Base-by-base conservation (phyloP, 352 stramenopile genomes). In the Globisporangium mamillatum region DNA sequence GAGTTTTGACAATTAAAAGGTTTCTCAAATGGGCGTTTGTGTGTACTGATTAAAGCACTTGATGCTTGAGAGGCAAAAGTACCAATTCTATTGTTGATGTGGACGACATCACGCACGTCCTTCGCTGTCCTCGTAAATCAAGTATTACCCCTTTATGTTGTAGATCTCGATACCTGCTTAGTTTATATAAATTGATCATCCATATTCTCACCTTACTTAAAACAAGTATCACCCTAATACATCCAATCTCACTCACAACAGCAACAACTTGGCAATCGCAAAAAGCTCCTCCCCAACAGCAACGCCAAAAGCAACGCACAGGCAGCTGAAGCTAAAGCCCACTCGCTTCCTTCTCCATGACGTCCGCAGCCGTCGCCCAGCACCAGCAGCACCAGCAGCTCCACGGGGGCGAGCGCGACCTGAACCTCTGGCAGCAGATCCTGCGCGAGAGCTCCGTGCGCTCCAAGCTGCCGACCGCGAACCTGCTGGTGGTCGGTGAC, bases 361-460 rank as follows among this genome's bases (percentile, higher is more conserved):
- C 50, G 50, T 56, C 50, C 50, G 10, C 22, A 29, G 50, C 50
- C 50, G n/a, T 27, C 50, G n/a, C n/a, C n/a, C 50, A 56, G 12
- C 36, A 44, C n/a, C 50, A 56, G 12, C 36, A 44, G 12, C 10
- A 44, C 1, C 44, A 22, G 18, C 57, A 63, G 20, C 41, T 29
- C 4, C 36, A 50, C 44, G 5, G 20, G 14, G 24, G 27, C 1
- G 27, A 66, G 60, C 32, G 41, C 22, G 27, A 60, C 20, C 24
- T 27, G 16, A 90, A 93, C 73, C 74, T 92, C 44, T 95, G 88
- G 88, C 85, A 95, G 74, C 83, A 91, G 73, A 86, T 95, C 74
- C 83, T 95, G 65, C 82, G 84, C 60, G 85, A 93, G 63, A 90
- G 78, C 71, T 93, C 85, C 38, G 86, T 92, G 75, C 85, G 88